A percentile compares a stretch with the other conserved stretches of the same genome.
Evolutionary conservation across 2,329 filamentous ascomycete genomes (phyloP).

Genomic region (Trichoderma sp.): DNA sequence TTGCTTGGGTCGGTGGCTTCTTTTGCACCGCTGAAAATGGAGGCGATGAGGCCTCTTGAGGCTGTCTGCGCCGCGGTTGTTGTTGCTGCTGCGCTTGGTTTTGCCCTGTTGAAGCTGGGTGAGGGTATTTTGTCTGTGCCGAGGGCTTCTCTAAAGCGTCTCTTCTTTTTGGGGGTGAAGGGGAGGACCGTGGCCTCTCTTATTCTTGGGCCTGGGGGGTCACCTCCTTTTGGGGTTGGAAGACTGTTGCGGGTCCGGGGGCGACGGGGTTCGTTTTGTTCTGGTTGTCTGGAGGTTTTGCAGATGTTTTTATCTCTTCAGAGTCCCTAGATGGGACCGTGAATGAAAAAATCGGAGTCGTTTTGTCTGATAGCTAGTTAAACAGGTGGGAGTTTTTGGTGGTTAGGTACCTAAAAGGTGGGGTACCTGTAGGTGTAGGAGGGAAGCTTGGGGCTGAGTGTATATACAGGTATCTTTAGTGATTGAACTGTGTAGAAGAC

Average conservation of each 20-base stretch:
- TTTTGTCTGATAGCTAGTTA: neutral
- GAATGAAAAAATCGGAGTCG: neutral
- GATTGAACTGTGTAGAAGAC: neutral
- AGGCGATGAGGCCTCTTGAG: neutral
- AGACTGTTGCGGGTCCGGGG: neutral
- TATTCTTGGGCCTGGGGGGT: neutral
- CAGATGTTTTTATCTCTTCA: neutral
- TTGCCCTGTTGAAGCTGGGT: neutral
- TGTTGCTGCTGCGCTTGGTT: too few relatives aligned
- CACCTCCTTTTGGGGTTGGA: neutral
- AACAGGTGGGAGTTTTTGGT: neutral
- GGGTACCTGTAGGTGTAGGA: conserved; percentile 9
- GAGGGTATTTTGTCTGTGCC: neutral
- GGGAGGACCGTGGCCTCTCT: neutral
- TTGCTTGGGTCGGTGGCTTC: neutral
- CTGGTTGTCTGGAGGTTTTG: neutral
- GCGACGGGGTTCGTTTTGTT: neutral
- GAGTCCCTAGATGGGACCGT: neutral
- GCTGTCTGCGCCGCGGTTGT: too few relatives aligned
- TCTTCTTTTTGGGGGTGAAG: neutral
- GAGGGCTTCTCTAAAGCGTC: neutral
- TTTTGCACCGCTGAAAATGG: neutral
- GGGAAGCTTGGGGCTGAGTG: neutral
- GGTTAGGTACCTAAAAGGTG: neutral
- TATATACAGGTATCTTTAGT: neutral